These are phyloP conservation scores for Hypoxylon sp. DNA, from an alignment of 2,329 filamentous ascomycete genomes.

Conservation along the genomic window DNA sequence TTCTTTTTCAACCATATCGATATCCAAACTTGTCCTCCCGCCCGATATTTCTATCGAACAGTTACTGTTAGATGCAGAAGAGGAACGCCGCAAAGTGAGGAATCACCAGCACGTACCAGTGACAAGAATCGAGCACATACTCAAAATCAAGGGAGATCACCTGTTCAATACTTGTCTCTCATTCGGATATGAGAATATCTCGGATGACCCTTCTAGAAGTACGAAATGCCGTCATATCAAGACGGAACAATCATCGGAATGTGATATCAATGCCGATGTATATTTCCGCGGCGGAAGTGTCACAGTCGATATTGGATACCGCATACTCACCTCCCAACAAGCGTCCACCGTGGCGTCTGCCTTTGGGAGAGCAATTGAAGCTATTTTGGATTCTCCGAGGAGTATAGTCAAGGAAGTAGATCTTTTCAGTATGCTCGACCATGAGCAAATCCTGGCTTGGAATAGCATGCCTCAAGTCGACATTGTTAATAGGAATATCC, in stretches of 20 bases:
- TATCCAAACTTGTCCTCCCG: constrained; percentile 46
- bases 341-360: constrained; percentile 65
- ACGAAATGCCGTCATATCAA: constrained; percentile 58
- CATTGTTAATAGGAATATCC: constrained; percentile 60
- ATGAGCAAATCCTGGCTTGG: constrained; percentile 68
- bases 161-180: constrained; percentile 68
- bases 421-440: constrained; percentile 70
- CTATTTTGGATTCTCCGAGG: constrained; percentile 61
- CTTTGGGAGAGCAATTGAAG: constrained; percentile 67
- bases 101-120: constrained; percentile 64
- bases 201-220: constrained; percentile 46
- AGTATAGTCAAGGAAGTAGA: constrained; percentile 63
- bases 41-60: constrained; percentile 46
- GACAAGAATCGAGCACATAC: constrained; percentile 63
- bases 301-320: constrained; percentile 62
- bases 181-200: constrained; percentile 60
- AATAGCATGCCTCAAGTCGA: constrained; percentile 63
- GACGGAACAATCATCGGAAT: constrained; percentile 62
- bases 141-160: constrained; percentile 59
- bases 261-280: constrained; percentile 63
- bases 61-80: constrained; percentile 49
- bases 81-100: constrained; percentile 49
- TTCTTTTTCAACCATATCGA: constrained; percentile 58
- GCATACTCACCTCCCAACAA: constrained; percentile 61
- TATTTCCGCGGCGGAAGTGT: constrained; percentile 61